Evolutionary conservation across 768 basidiomycete genomes (phyloP), one percentile per base, ranked within the genome.

Genomic region (Austroboletus eburneus): DNA sequence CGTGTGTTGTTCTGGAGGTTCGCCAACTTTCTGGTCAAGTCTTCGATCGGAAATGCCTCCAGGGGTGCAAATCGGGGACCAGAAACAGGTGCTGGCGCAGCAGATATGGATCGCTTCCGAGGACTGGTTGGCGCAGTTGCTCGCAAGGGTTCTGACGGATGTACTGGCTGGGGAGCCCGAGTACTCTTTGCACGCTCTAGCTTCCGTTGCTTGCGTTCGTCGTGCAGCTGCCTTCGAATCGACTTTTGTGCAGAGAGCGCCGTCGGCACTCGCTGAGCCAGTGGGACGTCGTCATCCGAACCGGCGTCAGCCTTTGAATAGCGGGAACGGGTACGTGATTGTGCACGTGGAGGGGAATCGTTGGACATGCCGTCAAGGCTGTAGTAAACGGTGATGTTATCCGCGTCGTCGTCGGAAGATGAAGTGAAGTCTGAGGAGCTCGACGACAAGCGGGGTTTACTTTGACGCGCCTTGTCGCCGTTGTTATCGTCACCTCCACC

Each of bases 191-290:
- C 71, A 22, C 77, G 72, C 34, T 80, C 76, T 35, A 72, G 64
- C 54, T 74, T 73, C 42, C 81, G 72, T 50, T 77, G 73, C 29
- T 82, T 78, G 24, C 79, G 70, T 61, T 91, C 87, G 51, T 85
- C 80, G 30, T 75, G 74, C 20, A 87, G 80, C 59, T 89, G 78
- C 37, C 73, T 72, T 17, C 88, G 78, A 44, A 95, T 87, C 5
- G 85, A 82, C 56, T 79, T 81, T 58, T 95, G 92, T 9, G 90
- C 91, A 3, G 73, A 77, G 48, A 95, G 67, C 4, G 92, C 92
- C 1, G 82, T 84, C 4, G 91, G 92, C 45, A 91, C 89, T 24
- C 83, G 75, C 52, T 79, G 81, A 3, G 91, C 92, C 14, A 95
- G 74, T 1, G 92, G 92, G 1, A 91, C 72, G 55, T 95, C 85